Conservation (phyloP, 2,329 filamentous ascomycete species). For the Fusarium siculi region DNA sequence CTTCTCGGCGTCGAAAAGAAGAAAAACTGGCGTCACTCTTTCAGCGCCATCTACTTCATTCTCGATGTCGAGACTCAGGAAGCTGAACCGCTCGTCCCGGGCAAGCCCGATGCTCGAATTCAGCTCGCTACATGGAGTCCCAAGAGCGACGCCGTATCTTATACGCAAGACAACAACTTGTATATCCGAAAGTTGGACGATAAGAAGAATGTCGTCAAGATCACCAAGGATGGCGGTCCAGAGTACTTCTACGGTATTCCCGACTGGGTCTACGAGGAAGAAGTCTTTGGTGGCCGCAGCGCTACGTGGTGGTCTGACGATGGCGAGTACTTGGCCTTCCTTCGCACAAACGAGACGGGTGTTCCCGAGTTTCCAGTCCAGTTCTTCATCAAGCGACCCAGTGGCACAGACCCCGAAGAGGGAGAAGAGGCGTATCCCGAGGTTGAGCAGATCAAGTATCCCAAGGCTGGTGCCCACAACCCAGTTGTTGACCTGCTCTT, state of each 20-base stretch:
- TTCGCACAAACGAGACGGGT: constrained; percentile 91
- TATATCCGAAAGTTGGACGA: constrained; percentile 73
- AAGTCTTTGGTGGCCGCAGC: constrained; percentile 74
- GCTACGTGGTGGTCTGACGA: constrained; percentile 97
- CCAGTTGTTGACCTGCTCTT: constrained; percentile 89
- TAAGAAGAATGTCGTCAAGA: constrained; percentile 70
- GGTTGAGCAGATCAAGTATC: constrained; percentile 93
- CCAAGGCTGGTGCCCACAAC: constrained; percentile 94
- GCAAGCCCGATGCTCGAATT: constrained; percentile 70
- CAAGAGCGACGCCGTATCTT: constrained; percentile 85
- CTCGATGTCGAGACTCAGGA: constrained; percentile 86
- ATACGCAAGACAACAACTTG: constrained; percentile 90
- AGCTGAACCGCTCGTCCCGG: constrained; percentile 80
- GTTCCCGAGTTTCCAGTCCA: constrained; percentile 94
- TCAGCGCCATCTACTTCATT: constrained; percentile 87
- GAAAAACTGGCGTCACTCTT: constrained; percentile 91
- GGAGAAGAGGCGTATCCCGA: constrained; percentile 93
- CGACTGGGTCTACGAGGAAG: constrained; percentile 93
- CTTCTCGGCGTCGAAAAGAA: constrained; percentile 78
- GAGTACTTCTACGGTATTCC: constrained; percentile 96
- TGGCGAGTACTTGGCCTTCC: constrained; percentile 88
- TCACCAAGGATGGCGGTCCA: constrained; percentile 87
- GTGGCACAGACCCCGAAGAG: constrained; percentile 70
- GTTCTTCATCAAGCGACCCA: constrained; percentile 90
- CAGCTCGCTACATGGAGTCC: constrained; percentile 94